These are phyloP conservation scores for Anisodus acutangulus DNA, from an alignment of 257 asterid species.

Conservation along the genomic window DNA sequence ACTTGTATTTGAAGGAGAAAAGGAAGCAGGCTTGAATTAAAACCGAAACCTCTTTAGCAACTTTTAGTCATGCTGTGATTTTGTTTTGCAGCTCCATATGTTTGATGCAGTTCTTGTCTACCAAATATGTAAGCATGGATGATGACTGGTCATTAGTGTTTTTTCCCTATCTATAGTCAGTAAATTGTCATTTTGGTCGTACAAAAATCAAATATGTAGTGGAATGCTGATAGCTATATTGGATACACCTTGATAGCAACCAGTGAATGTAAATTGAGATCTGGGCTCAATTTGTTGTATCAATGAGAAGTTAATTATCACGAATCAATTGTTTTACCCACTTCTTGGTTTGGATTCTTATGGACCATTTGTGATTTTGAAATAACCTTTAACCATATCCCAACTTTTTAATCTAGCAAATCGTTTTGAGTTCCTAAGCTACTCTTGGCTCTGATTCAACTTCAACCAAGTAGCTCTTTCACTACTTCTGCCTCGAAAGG, in stretches of 20 bases:
- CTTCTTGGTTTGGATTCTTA: not conserved
- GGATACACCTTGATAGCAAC: constrained; percentile 2
- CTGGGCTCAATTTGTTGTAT: constrained; percentile 15
- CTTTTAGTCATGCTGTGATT: not conserved
- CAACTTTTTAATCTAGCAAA: too few species aligned
- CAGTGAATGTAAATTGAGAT: constrained; percentile 1
- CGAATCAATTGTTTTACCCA: not conserved
- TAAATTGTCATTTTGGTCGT: not conserved
- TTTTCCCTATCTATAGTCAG: not conserved
- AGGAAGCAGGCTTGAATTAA: constrained; percentile 41
- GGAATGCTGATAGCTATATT: not conserved
- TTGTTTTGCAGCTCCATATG: constrained; percentile 6
- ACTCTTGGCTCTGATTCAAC: too few species aligned
- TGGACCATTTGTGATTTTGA: not conserved
- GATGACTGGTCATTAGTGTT: not conserved
- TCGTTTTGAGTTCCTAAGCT: too few species aligned
- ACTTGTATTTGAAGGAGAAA: constrained; percentile 50
- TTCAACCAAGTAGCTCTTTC: too few species aligned
- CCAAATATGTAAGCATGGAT: not conserved
- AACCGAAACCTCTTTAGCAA: not conserved
- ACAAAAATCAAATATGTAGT: not conserved
- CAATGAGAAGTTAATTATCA: constrained; percentile 2
- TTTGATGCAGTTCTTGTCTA: not conserved
- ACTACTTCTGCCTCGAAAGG: too few species aligned
- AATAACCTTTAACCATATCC: too few species aligned